These are phyloP conservation scores for Lichina pygmaea DNA, from an alignment of 495 filamentous ascomycete species.

Conservation along the genomic window DNA sequence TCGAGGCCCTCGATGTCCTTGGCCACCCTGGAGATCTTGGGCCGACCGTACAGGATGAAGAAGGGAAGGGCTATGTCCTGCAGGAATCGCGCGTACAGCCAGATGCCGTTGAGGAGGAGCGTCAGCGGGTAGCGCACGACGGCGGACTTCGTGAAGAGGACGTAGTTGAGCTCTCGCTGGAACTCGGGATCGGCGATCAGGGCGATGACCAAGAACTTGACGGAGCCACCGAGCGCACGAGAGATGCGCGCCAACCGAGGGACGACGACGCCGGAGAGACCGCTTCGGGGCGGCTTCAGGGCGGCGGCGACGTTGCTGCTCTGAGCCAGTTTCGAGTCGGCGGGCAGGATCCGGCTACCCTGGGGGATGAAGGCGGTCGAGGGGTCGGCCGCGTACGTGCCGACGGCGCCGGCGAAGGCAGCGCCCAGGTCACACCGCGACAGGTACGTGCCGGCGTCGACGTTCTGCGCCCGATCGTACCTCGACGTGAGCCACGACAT, in stretches of 20 bases:
- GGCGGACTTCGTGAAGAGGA: conserved; percentile 11
- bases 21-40: conserved; percentile 18
- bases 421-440: neutral
- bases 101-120: conserved; percentile 18
- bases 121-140: conserved; percentile 16
- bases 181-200: conserved; percentile 29
- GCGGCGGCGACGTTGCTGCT: too few species aligned
- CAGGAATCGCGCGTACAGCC: conserved; percentile 18
- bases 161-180: conserved; percentile 27
- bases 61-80: conserved; percentile 15
- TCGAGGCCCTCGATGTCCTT: conserved; percentile 21
- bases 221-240: conserved; percentile 14
- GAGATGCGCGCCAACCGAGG: conserved; percentile 5
- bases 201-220: conserved; percentile 28
- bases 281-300: too few species aligned
- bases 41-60: conserved; percentile 21
- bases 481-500: neutral
- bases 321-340: neutral
- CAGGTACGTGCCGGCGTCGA: neutral
- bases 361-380: neutral
- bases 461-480: neutral
- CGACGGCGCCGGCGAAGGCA: neutral
- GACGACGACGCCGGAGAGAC: too few species aligned
- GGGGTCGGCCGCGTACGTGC: neutral
- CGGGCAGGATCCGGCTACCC: neutral